phyloP scores from a whole-genome alignment of 2,329 filamentous ascomycete genomes.

The Diaporthe amygdali region DNA sequence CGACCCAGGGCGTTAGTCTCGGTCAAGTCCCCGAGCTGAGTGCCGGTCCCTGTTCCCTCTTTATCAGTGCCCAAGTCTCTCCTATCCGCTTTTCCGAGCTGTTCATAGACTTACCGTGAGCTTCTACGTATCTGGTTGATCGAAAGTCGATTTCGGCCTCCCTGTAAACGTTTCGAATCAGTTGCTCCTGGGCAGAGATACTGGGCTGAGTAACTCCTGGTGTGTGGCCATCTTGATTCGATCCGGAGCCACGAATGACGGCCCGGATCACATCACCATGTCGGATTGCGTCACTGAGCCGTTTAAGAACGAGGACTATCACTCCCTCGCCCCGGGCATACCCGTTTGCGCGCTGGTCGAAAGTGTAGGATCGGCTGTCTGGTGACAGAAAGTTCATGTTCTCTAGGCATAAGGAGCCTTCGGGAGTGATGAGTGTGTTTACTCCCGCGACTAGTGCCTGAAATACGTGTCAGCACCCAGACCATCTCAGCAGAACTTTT shows the following conservation, averaged over 20 bases:
- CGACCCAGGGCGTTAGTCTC: constrained; percentile 38
- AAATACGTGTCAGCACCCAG: background rate
- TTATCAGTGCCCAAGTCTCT: constrained; percentile 42
- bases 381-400: constrained; percentile 30
- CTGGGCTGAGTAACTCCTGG: constrained; percentile 46
- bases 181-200: constrained; percentile 31
- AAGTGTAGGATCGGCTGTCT: constrained; percentile 35
- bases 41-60: constrained; percentile 32
- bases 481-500: too few species aligned
- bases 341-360: constrained; percentile 47
- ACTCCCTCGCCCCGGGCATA: constrained; percentile 53
- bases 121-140: constrained; percentile 30
- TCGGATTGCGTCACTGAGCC: constrained; percentile 44
- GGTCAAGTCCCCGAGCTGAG: constrained; percentile 30
- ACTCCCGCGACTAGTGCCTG: background rate
- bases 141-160: constrained; percentile 6
- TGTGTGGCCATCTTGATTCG: constrained; percentile 45
- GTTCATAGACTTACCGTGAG: constrained; percentile 26
- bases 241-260: constrained; percentile 38
- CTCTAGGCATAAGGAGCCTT: constrained; percentile 20
- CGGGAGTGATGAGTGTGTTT: constrained; percentile 30
- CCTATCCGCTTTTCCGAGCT: constrained; percentile 44
- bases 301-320: constrained; percentile 47
- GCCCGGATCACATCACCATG: constrained; percentile 45
- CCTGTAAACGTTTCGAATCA: constrained; percentile 36